Base-by-base conservation (phyloP, 176 grass and related monocot species). In the Elymus sibiricus region DNA sequence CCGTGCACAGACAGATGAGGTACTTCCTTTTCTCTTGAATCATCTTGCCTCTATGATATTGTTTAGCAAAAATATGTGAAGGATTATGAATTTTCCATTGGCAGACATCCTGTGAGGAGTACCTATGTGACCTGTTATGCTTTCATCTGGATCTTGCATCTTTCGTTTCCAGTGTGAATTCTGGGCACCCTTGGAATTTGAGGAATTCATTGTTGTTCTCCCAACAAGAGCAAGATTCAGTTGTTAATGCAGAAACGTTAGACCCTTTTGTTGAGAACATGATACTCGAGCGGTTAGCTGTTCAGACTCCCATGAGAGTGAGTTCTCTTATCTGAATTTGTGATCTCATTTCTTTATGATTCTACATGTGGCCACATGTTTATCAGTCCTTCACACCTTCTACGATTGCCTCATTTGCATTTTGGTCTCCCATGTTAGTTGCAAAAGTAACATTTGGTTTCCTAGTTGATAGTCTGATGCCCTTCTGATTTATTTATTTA, bases 201-300 rank as follows among this genome's bases (percentile, higher is more conserved):
- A 93, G 83, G 85, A 89, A 87, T 87, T 90, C 85, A 56, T 86
- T 98, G 74, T 84, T 90, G 49, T 95, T 98, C 86, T 90, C 90
- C 79, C 90, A 91, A 86, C 88, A 89, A 60, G 85, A 86, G 51
- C 84, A 91, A 79, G 81, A 80, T 88, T 82, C 46, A 70, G 84
- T 82, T 87, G 90, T 81, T 73, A 74, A 72, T 73, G 84, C 69
- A 80, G 91, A 82, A 66, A 88, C 90, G 85, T 74, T 83, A 79
- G 96, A 98, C 47, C 83, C 93, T 89, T 98, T 98, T 92, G 96
- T 95, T 34, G 93, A 98, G 79, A 98, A 98, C 80, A 88, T 98
- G 78, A 94, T 98, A 92, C 96, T 95, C 79, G 92, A 98, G 79
- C 89, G 90, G 64, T 44, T 98, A 85, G 91, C 91, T 67, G 92